Percentiles rank a stretch among this genome's conserved stretches.
These are phyloP conservation scores for Pseudogymnoascus pannorum DNA, from an alignment of 2,329 filamentous ascomycete genomes.

Conservation along the genomic window DNA sequence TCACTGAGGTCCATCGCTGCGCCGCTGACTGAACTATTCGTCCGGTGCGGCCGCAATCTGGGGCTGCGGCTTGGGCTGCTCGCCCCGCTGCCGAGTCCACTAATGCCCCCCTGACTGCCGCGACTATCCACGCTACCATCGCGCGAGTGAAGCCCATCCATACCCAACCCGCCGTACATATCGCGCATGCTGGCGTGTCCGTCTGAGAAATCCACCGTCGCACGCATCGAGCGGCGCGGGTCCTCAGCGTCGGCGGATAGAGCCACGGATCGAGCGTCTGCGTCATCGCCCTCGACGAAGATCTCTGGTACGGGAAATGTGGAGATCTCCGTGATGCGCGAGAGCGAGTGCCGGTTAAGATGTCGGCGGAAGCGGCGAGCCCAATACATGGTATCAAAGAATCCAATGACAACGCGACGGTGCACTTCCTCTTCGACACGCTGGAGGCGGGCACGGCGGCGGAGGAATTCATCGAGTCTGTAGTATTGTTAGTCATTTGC, in stretches of 20 bases:
- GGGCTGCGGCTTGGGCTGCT: slow-evolving; percentile 1
- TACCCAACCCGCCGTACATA: not conserved
- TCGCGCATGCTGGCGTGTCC: slow-evolving; percentile 16
- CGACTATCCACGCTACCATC: not conserved
- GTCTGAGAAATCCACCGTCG: slow-evolving; percentile 1
- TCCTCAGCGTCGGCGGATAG: slow-evolving; percentile 20
- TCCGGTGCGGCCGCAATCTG: slow-evolving; percentile 3
- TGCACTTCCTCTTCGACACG: slow-evolving; percentile 92
- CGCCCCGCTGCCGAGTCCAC: not conserved
- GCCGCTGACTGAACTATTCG: slow-evolving; percentile 5
- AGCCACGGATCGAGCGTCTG: slow-evolving; percentile 16
- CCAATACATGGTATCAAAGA: slow-evolving; percentile 90
- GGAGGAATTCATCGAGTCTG: slow-evolving; percentile 87
- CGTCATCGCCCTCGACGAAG: slow-evolving; percentile 71
- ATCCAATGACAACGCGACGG: slow-evolving; percentile 81
- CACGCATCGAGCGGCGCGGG: slow-evolving; percentile 21
- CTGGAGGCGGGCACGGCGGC: slow-evolving; percentile 81
- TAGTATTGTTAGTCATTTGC: slow-evolving; percentile 24
- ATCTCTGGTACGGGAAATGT: slow-evolving; percentile 84
- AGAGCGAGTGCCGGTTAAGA: slow-evolving; percentile 63
- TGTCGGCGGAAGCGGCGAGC: slow-evolving; percentile 72
- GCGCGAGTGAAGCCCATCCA: not conserved
- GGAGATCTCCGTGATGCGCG: slow-evolving; percentile 71
- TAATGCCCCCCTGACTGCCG: not conserved
- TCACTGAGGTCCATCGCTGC: not conserved